These are phyloP conservation scores for Yamadazyma triangularis DNA, from an alignment of 1,139 yeast genomes.

Conservation along the genomic window DNA sequence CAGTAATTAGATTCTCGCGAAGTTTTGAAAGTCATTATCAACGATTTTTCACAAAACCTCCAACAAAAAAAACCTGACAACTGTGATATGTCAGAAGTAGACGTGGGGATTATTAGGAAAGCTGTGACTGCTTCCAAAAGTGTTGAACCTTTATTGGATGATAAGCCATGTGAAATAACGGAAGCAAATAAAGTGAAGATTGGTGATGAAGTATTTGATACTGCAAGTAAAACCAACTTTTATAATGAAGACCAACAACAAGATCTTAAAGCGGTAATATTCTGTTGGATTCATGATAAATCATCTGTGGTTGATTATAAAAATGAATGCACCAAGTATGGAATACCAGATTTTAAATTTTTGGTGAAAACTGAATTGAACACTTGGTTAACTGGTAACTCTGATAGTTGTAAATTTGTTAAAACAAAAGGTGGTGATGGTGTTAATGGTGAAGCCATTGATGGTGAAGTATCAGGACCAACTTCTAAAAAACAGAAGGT, in stretches of 20 bases:
- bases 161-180: conserved; percentile 22
- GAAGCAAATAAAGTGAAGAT: conserved; percentile 35
- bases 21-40: no score
- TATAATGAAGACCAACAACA: conserved; percentile 48
- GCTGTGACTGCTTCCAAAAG: conserved; percentile 13
- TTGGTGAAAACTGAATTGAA: conserved; percentile 81
- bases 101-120: conserved; percentile 4
- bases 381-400: conserved; percentile 73
- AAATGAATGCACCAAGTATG: conserved; percentile 60
- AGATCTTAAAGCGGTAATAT: conserved; percentile 60
- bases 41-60: no score
- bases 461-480: conserved; percentile 3
- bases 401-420: conserved; percentile 52
- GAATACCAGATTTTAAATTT: conserved; percentile 72
- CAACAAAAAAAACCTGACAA: no score
- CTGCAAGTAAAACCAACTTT: conserved; percentile 54
- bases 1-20: no score
- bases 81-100: conserved; percentile 4
- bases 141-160: conserved; percentile 19
- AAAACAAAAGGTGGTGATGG: neutral
- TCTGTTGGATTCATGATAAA: conserved; percentile 78
- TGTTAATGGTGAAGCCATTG: neutral
- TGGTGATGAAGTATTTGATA: conserved; percentile 20
- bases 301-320: conserved; percentile 80
- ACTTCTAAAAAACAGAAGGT: conserved; percentile 22